Percentiles rank a stretch among this genome's conserved stretches.
These are phyloP conservation scores for Angophora floribunda DNA, from an alignment of 345 rosid genomes.

Conservation along the genomic window DNA sequence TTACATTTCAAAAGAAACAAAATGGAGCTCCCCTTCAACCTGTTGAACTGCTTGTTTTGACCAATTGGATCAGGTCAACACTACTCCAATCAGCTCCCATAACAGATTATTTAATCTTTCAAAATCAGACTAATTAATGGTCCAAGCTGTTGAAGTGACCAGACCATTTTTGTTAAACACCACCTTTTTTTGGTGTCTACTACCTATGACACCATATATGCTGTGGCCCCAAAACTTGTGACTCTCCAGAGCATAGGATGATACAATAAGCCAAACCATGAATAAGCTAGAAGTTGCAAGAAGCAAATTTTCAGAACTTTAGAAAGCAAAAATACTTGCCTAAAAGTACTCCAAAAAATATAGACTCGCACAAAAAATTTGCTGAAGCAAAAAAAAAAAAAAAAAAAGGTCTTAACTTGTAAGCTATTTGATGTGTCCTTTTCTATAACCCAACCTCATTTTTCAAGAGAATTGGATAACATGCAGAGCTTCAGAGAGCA, in stretches of 20 bases:
- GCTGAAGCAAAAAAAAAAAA: not conserved
- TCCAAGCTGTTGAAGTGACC: not conserved
- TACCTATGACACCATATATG: not conserved
- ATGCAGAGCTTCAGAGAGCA: not conserved
- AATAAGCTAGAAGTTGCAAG: not conserved
- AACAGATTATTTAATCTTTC: not conserved
- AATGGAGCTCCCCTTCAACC: not conserved
- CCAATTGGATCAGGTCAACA: not conserved
- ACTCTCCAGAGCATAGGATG: not conserved
- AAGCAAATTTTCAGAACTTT: not conserved
- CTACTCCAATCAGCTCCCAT: not conserved
- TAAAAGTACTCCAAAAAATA: not conserved
- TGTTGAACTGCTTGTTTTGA: not conserved
- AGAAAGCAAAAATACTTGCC: not conserved
- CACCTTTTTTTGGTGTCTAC: not conserved
- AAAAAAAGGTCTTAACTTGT: not conserved
- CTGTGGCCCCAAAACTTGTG: not conserved
- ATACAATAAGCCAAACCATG: not conserved
- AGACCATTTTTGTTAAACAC: not conserved
- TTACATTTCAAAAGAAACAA: not conserved
- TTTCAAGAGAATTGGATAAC: not conserved
- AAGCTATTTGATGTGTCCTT: not conserved
- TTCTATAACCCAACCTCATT: not conserved
- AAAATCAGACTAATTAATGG: not conserved
- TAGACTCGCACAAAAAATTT: not conserved